Conservation (phyloP, 306 rosid species). For the Fragaria iinumae region DNA sequence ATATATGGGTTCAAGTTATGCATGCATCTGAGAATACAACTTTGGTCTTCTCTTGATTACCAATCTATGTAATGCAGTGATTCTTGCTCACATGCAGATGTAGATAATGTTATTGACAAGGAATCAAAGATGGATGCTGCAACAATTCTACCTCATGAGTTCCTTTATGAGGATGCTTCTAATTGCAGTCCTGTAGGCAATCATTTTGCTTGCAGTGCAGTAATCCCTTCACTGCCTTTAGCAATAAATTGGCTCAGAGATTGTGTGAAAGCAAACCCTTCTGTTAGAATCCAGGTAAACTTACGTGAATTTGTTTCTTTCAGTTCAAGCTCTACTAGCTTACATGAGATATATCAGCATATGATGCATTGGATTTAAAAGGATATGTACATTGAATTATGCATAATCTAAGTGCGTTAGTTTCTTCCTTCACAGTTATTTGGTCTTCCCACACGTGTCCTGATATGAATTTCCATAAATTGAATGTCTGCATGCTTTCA, state of each 20-base stretch:
- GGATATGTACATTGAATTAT: not conserved
- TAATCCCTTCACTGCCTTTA: constrained; percentile 70
- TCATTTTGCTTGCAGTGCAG: constrained; percentile 47
- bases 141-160: constrained; percentile 36
- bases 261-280: constrained; percentile 59
- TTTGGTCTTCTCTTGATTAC: constrained; percentile 1
- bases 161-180: constrained; percentile 44
- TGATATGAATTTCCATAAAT: not conserved
- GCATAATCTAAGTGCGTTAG: not conserved
- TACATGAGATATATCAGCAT: not conserved
- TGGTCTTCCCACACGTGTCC: not conserved
- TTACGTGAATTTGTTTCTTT: not conserved
- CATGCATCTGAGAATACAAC: not conserved
- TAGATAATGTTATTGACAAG: constrained; percentile 29
- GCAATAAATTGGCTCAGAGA: constrained; percentile 69
- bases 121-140: constrained; percentile 35
- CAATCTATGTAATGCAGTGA: constrained; percentile 23
- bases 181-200: constrained; percentile 28
- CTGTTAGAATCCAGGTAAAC: constrained; percentile 54
- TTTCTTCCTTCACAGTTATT: not conserved
- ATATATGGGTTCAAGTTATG: not conserved
- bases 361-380: not conserved
- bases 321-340: not conserved
- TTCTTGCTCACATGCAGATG: constrained; percentile 36
- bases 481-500: not conserved